Evolutionary conservation across 495 filamentous ascomycete genomes (phyloP), one percentile per base, ranked within the genome.

Genomic region (Staphylotrichum tortipilum): DNA sequence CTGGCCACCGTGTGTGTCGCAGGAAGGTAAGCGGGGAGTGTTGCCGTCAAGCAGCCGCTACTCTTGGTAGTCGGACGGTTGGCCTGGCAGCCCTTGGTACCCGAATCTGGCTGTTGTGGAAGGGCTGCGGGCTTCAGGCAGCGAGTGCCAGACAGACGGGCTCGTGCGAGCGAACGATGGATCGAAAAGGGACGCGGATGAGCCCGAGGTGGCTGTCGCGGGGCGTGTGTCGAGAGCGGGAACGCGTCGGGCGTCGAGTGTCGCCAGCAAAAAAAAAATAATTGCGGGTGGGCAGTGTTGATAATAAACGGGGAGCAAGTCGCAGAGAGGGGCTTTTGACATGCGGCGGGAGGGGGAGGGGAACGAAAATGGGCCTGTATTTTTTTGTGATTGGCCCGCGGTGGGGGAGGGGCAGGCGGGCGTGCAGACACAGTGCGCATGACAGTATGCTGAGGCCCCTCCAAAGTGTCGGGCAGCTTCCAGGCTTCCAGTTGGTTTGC

Each of bases 351-450:
- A 37, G 52, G 43, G 17, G 45, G 49, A 52, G 45, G 37, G 49
- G 53, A 56, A 31, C 35, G 43, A 50, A 50, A 42, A 44, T 40
- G 40, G n/a, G 46, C 17, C 36, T 43, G 31, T 51, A 50, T 38
- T 45, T 36, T 50, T 52, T 36, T 55, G 46, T 56, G 44, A 52
- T 56, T 52, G 54, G 49, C 12, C 30, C 22, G 26, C 15, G 45
- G 54, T 49, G 49, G 54, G 54, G 54, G 54, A 52, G 54, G 54
- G 49, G 54, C 49, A 56, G 31, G 12, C 18, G 22, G 44, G 24
- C 24, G 15, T 26, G 4, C 24, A 4, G 24, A 29, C n/a, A 44
- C 26, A 33, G 12, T 22, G 19, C 30, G 18, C 30, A 21, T 21
- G n/a, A n/a, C n/a, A n/a, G n/a, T n/a, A n/a, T n/a, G n/a, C n/a